phyloP scores from a whole-genome alignment of 306 rosid genomes.

The Prunus persica region DNA sequence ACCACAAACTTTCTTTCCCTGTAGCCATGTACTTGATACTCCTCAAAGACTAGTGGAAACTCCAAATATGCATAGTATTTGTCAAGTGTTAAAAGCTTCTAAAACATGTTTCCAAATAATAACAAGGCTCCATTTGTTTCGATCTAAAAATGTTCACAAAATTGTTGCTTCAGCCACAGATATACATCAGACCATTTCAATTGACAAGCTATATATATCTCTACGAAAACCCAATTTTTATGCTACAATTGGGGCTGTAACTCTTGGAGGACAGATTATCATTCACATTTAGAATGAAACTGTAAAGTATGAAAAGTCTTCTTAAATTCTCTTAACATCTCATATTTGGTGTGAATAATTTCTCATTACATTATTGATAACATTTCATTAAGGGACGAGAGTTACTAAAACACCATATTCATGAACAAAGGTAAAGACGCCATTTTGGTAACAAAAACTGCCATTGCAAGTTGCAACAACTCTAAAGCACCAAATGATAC shows the following conservation, averaged over 20 bases:
- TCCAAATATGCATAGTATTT: background rate
- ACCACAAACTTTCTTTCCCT: background rate
- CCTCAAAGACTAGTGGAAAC: background rate
- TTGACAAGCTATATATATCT: background rate
- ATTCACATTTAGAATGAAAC: background rate
- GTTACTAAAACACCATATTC: background rate
- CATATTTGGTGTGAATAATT: background rate
- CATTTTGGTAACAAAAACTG: background rate
- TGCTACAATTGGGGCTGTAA: background rate
- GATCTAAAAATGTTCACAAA: background rate
- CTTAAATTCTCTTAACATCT: background rate
- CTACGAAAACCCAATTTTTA: background rate
- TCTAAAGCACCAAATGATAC: background rate
- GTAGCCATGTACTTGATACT: background rate
- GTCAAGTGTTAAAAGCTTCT: background rate
- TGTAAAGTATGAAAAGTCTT: background rate
- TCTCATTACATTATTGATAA: background rate
- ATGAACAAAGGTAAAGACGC: background rate
- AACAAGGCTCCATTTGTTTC: background rate
- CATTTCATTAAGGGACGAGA: background rate
- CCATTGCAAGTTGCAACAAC: background rate
- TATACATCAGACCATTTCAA: background rate
- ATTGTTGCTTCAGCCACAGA: background rate
- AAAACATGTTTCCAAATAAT: background rate
- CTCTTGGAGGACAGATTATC: background rate